Conservation (phyloP, 1,139 yeast species). For the Scheffersomyces segobiensis region DNA sequence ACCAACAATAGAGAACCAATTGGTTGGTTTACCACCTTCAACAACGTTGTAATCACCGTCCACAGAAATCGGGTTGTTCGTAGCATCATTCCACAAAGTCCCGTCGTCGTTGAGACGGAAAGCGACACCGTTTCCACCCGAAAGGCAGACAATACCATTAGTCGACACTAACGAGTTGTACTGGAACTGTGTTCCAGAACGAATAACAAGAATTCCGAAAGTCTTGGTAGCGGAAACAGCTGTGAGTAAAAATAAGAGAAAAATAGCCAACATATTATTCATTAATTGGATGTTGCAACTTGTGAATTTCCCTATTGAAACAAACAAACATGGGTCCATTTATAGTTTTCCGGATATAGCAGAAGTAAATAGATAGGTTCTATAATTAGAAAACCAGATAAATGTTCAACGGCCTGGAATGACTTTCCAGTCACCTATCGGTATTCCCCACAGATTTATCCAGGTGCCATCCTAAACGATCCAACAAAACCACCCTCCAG, state of each 20-base stretch:
- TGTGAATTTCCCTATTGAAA: background rate
- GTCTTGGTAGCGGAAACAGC: constrained; percentile 24
- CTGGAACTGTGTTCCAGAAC: constrained; percentile 27
- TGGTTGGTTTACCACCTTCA: constrained; percentile 14
- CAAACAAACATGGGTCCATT: background rate
- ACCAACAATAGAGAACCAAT: constrained; percentile 17
- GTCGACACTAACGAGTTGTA: constrained; percentile 11
- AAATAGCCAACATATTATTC: constrained; percentile 9
- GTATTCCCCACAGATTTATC: background rate
- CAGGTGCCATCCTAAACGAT: background rate
- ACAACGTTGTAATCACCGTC: constrained; percentile 13
- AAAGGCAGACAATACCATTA: constrained; percentile 16
- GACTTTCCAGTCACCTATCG: background rate
- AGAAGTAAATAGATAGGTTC: background rate
- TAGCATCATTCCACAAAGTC: constrained; percentile 19
- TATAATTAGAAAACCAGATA: background rate
- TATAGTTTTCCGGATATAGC: background rate
- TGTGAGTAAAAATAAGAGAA: constrained; percentile 20
- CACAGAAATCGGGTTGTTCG: constrained; percentile 14
- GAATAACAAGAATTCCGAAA: constrained; percentile 20
- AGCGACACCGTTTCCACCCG: constrained; percentile 12
- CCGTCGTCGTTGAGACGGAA: constrained; percentile 19
- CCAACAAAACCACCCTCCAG: background rate
- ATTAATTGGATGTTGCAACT: background rate
- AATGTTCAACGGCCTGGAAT: background rate